These are phyloP conservation scores for Dipodascus albidus DNA, from an alignment of 805 yeast species.

Conservation along the genomic window DNA sequence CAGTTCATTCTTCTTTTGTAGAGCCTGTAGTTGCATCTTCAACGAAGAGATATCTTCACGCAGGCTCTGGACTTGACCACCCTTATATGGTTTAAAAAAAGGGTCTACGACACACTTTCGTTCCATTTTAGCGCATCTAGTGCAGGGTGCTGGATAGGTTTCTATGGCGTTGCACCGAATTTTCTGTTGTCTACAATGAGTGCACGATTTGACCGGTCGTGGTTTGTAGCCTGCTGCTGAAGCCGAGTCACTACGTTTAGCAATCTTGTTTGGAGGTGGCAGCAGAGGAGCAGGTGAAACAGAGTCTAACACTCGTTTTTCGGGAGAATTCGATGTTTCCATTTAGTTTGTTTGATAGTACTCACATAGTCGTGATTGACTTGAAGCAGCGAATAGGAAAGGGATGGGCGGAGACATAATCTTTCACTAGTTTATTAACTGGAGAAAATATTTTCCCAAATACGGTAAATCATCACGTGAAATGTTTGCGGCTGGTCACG, in stretches of 20 bases:
- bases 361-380: not conserved
- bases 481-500: not conserved
- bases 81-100: constrained; percentile 80
- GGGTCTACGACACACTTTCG: constrained; percentile 84
- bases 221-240: constrained; percentile 29
- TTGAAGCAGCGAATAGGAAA: not conserved
- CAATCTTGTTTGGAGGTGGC: not conserved
- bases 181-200: constrained; percentile 90
- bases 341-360: not conserved
- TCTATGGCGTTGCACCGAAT: constrained; percentile 87
- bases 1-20: constrained; percentile 12
- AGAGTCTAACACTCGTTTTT: not conserved
- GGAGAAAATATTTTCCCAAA: not conserved
- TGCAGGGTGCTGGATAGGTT: constrained; percentile 70
- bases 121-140: constrained; percentile 71
- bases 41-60: constrained; percentile 64
- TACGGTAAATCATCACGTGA: not conserved
- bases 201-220: constrained; percentile 85
- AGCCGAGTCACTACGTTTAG: not conserved
- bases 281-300: not conserved
- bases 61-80: constrained; percentile 75
- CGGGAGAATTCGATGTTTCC: not conserved
- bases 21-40: constrained; percentile 40
- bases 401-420: not conserved
- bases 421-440: not conserved